A percentile compares a stretch with the other conserved stretches of the same genome.
Evolutionary conservation across 1,284 basidiomycete genomes (phyloP).

Genomic region (Entoloma clypeatum): DNA sequence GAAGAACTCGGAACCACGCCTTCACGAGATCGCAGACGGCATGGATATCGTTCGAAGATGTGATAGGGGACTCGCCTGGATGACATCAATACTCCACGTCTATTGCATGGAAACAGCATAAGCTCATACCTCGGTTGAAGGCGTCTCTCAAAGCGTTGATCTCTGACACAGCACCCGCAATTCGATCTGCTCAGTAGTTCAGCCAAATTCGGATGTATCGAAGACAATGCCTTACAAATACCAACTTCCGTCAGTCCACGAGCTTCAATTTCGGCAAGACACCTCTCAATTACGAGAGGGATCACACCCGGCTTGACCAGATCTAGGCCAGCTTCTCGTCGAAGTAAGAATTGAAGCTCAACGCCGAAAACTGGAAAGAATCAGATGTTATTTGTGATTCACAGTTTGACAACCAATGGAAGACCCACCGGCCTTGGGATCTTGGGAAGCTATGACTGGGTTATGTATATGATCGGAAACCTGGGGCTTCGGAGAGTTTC

Average conservation of each 20-base stretch:
- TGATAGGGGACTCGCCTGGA: conserved; percentile 58
- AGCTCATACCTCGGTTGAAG: conserved; percentile 60
- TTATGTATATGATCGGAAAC: conserved; percentile 66
- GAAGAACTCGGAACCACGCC: conserved; percentile 77
- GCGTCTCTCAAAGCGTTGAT: conserved; percentile 67
- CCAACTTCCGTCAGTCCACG: conserved; percentile 77
- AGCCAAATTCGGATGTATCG: background rate
- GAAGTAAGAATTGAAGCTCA: conserved; percentile 62
- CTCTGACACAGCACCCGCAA: conserved; percentile 72
- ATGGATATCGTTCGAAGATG: conserved; percentile 64
- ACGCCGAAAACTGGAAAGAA: conserved; percentile 67
- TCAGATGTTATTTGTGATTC: conserved; percentile 10
- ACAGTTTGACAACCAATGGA: background rate
- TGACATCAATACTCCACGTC: background rate
- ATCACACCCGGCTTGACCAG: conserved; percentile 53
- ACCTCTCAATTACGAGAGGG: conserved; percentile 61
- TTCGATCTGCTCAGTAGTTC: conserved; percentile 52
- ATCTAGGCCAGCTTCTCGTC: conserved; percentile 53
- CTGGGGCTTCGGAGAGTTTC: conserved; percentile 64
- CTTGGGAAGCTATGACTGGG: conserved; percentile 38
- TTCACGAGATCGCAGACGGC: conserved; percentile 79
- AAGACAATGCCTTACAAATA: conserved; percentile 56
- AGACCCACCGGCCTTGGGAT: conserved; percentile 62
- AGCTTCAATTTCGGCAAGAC: conserved; percentile 65
- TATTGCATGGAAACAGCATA: background rate